Evolutionary conservation across 2,329 filamentous ascomycete genomes (phyloP), one percentile per base, ranked within the genome.

Genomic region (Daldinia sp.): DNA sequence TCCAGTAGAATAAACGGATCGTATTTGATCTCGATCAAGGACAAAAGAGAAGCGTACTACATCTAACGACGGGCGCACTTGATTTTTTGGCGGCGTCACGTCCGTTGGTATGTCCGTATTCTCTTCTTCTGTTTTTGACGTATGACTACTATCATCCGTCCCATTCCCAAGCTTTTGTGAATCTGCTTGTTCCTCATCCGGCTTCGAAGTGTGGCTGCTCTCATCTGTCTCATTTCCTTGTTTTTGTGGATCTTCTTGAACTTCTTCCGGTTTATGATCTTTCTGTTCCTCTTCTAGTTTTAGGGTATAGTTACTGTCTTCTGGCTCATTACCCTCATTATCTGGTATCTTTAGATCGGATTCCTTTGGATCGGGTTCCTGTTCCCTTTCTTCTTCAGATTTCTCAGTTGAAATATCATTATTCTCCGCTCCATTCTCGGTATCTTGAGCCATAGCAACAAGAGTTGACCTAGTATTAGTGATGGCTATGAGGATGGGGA

Each of bases 21-120:
- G 55, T 63, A 71, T 68, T 46, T 71, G 68, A 39, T 67, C 69
- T 15, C 61, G 53, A 54, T 71, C 69, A 28, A 71, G 51, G 30
- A 60, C 39, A 28, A 71, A 60, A 10, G 69, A 69, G 53, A 71
- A 63, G 1, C 69, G 69, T 6, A 67, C 26, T 13, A 67, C 18
- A 15, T 71, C 67, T 3, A 71, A 44, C 4, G 69, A 69, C 3
- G 61, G 44, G 26, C 63, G 63, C 2, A 69, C 37, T 10, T 55
- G 23, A 13, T 26, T 64, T 23, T 42, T 64, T 12, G 23, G 51
- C 12, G 7, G 63, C 2, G 30, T 53, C 37, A 33, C 5, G 12
- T 58, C 39, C 9, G 46, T 2, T 15, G 57, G 57, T 28, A 55
- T 60, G 42, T 57, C 35, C 30, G 39, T 26, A 30, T 71, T 69